A percentile compares a stretch with the other conserved stretches of the same genome.
These are phyloP conservation scores for Chlorophyllum brunneum DNA, from an alignment of 768 basidiomycete species.

Conservation along the genomic window DNA sequence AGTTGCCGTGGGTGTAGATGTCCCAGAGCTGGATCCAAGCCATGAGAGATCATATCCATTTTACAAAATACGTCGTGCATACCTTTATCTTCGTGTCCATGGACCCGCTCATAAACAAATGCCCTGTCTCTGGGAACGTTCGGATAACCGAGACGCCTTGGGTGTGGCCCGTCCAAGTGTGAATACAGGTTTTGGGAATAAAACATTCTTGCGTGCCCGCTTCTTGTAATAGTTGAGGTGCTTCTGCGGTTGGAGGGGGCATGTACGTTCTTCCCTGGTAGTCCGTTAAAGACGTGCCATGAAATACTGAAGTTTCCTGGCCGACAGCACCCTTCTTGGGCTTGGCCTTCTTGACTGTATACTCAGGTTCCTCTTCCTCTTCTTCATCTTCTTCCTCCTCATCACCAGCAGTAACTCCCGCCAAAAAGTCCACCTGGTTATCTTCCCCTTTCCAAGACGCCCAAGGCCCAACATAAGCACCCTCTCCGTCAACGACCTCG, in stretches of 20 bases:
- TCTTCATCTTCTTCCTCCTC: slow-evolving; percentile 62
- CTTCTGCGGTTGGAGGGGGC: slow-evolving; percentile 86
- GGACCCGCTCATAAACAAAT: slow-evolving; percentile 88
- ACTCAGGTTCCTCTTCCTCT: slow-evolving; percentile 56
- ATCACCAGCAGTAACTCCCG: slow-evolving; percentile 56
- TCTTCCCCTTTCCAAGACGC: slow-evolving; percentile 86
- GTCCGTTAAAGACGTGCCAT: slow-evolving; percentile 94
- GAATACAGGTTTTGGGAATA: slow-evolving; percentile 92
- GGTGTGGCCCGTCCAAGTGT: slow-evolving; percentile 98
- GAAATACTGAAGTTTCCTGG: slow-evolving; percentile 92
- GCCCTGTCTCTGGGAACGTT: slow-evolving; percentile 88
- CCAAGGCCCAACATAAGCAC: slow-evolving; percentile 94
- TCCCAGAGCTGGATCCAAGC: slow-evolving; percentile 81
- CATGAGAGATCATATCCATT: slow-evolving; percentile 11
- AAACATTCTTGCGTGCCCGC: slow-evolving; percentile 86
- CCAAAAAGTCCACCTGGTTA: slow-evolving; percentile 57
- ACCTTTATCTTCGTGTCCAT: slow-evolving; percentile 99
- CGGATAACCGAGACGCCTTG: slow-evolving; percentile 93
- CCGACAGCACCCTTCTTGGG: slow-evolving; percentile 77
- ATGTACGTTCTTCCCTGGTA: slow-evolving; percentile 99
- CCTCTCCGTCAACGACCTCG: slow-evolving; percentile 85
- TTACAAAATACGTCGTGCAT: slow-evolving; percentile 11
- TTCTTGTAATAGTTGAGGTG: slow-evolving; percentile 78
- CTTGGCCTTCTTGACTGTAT: slow-evolving; percentile 67
- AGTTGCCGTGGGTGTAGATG: slow-evolving; percentile 94